These are phyloP conservation scores for Fusarium pseudocircinatum DNA, from an alignment of 2,329 filamentous ascomycete genomes.

Conservation along the genomic window DNA sequence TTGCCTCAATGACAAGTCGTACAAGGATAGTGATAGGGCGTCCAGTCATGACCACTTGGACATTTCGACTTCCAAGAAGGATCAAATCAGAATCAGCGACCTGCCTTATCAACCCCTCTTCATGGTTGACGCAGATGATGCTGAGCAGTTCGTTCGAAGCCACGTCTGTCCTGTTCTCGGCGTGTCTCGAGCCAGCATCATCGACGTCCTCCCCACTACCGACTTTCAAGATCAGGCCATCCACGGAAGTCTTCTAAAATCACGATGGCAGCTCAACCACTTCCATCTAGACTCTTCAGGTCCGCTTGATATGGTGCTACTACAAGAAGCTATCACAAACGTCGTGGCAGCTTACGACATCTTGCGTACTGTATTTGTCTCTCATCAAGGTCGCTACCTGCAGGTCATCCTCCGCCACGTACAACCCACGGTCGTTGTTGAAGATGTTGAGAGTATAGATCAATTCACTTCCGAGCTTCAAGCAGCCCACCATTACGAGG, in stretches of 20 bases:
- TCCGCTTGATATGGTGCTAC: background rate
- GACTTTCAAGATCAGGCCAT: constrained; percentile 33
- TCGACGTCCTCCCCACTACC: constrained; percentile 35
- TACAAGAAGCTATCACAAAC: constrained; percentile 24
- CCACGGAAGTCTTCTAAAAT: constrained; percentile 20
- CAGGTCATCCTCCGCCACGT: constrained; percentile 26
- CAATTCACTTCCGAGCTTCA: constrained; percentile 9
- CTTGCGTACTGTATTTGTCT: constrained; percentile 31
- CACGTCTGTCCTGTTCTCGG: constrained; percentile 27
- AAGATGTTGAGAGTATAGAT: constrained; percentile 13
- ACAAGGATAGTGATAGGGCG: constrained; percentile 12
- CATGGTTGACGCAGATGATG: background rate
- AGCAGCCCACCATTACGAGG: background rate
- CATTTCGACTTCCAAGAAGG: background rate
- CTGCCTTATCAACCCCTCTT: constrained; percentile 13
- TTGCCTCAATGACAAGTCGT: constrained; percentile 5
- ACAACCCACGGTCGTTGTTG: constrained; percentile 2
- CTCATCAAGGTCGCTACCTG: constrained; percentile 4
- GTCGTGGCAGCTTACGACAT: constrained; percentile 23
- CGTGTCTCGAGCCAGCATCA: constrained; percentile 35
- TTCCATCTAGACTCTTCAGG: constrained; percentile 21
- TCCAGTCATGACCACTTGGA: constrained; percentile 1
- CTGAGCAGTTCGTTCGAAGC: constrained; percentile 21
- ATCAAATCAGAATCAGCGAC: no score
- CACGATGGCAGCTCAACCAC: constrained; percentile 36